Evolutionary conservation across 2,329 filamentous ascomycete genomes (phyloP), one percentile per base, ranked within the genome.

Genomic region (Geosmithia flava): DNA sequence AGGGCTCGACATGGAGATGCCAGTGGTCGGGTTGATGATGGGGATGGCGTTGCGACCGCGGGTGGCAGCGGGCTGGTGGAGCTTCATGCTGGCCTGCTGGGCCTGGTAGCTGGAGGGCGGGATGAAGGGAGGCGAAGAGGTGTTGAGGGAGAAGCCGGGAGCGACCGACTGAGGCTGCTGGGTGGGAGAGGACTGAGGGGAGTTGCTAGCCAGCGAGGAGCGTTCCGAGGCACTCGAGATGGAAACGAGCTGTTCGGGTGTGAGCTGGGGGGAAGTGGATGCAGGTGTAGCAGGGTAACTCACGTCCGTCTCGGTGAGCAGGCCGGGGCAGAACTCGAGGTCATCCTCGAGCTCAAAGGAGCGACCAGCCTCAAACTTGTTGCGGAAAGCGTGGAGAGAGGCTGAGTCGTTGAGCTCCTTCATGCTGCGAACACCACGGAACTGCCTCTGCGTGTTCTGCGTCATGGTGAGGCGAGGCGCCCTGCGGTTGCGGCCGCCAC

Each of bases 291-390:
- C 39, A 42, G 44, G 47, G 29, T 46, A 55, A 79, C 77, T 77
- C 81, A 95, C 89, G 80, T 95, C 89, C 68, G 79, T 89, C 69
- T 96, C 90, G 37, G 89, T 95, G 71, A 97, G 74, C 57, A 97
- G 78, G 63, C 84, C 82, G 53, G 91, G 91, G 69, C 90, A 96
- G 68, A 97, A 97, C 67, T 95, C 85, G 69, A 95, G 77, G 64
- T 97, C 91, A 63, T 97, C 91, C 61, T 96, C 91, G 53, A 97
- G 76, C 58, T 97, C 91, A 61, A 97, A 97, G 10, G 90, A 95
- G 51, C 89, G 81, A 51, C 87, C 88, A 54, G 88, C 86, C 70
- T 97, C 90, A 57, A 95, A 95, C 61, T 89, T 83, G 56, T 80
- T 80, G 57, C 91, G 85, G 71, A 95, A 96, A 53, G 82, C 80